Evolutionary conservation across 371 early-diverging fungal genomes (phyloP).

Genomic region (Mortierella sp.): DNA sequence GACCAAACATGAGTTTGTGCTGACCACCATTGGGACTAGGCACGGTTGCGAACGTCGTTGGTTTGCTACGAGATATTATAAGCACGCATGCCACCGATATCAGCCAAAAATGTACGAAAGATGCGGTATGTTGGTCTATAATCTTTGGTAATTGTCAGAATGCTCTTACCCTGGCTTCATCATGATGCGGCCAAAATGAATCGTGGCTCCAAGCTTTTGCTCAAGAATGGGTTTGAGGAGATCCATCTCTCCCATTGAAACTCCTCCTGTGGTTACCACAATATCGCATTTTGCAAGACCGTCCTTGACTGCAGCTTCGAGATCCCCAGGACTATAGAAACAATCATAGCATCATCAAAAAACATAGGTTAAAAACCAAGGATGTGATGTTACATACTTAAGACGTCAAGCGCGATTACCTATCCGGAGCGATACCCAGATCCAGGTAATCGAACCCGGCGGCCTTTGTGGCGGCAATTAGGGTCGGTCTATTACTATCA

Average conservation of each 20-base stretch:
- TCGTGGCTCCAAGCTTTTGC: conserved; percentile 74
- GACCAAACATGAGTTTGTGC: conserved; percentile 78
- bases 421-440: conserved; percentile 82
- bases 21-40: conserved; percentile 44
- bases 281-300: conserved; percentile 80
- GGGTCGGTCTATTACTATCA: conserved; percentile 88
- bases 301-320: conserved; percentile 60
- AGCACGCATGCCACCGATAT: no score
- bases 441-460: conserved; percentile 78
- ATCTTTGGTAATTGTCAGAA: not conserved
- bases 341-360: not conserved
- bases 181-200: conserved; percentile 90
- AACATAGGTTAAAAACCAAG: not conserved
- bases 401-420: conserved; percentile 26
- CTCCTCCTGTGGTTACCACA: conserved; percentile 91
- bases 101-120: no score
- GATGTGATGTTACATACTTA: not conserved
- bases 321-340: conserved; percentile 58
- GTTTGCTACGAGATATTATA: conserved; percentile 72
- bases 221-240: conserved; percentile 88
- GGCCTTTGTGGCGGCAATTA: conserved; percentile 71
- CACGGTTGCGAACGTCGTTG: conserved; percentile 91
- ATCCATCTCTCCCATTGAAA: conserved; percentile 96
- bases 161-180: conserved; percentile 88
- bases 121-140: no score